phyloP scores from a whole-genome alignment of 2,329 filamentous ascomycete genomes.

The Xylariales sp. region DNA sequence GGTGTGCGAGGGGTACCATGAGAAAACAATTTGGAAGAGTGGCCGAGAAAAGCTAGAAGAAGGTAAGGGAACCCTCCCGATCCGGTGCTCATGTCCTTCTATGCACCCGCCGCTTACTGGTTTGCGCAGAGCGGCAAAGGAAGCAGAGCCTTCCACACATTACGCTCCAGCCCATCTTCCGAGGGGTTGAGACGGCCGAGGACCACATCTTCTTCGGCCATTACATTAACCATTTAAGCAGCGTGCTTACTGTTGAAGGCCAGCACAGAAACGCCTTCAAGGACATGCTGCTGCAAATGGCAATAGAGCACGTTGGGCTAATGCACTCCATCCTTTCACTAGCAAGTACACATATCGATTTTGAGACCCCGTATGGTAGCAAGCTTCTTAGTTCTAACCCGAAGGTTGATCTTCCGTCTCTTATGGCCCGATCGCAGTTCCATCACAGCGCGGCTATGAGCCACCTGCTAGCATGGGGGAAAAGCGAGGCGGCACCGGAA shows the following conservation, averaged over 20 bases:
- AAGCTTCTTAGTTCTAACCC: conserved; percentile 64
- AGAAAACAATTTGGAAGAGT: conserved; percentile 88
- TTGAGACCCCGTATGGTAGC: conserved; percentile 65
- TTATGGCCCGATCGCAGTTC: conserved; percentile 64
- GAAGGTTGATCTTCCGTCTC: conserved; percentile 57
- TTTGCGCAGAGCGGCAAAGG: conserved; percentile 59
- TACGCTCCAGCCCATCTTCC: conserved; percentile 75
- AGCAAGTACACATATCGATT: conserved; percentile 80
- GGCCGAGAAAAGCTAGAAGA: conserved; percentile 81
- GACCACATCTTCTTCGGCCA: conserved; percentile 86
- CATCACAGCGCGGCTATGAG: conserved; percentile 68
- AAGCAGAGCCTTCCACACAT: conserved; percentile 64
- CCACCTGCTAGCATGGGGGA: conserved; percentile 60
- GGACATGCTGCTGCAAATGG: conserved; percentile 84
- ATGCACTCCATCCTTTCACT: conserved; percentile 93
- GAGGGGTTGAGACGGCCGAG: conserved; percentile 82
- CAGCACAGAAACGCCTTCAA: conserved; percentile 88
- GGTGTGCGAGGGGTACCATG: conserved; percentile 89
- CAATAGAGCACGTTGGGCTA: conserved; percentile 79
- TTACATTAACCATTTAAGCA: conserved; percentile 82
- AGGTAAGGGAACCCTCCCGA: conserved; percentile 55
- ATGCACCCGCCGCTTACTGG: conserved; percentile 36
- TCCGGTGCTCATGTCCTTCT: conserved; percentile 2
- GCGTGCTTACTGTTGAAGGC: conserved; percentile 83
- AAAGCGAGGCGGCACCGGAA: conserved; percentile 55